phyloP scores from a whole-genome alignment of 2,329 filamentous ascomycete species.

The Calonectria hongkongensis region DNA sequence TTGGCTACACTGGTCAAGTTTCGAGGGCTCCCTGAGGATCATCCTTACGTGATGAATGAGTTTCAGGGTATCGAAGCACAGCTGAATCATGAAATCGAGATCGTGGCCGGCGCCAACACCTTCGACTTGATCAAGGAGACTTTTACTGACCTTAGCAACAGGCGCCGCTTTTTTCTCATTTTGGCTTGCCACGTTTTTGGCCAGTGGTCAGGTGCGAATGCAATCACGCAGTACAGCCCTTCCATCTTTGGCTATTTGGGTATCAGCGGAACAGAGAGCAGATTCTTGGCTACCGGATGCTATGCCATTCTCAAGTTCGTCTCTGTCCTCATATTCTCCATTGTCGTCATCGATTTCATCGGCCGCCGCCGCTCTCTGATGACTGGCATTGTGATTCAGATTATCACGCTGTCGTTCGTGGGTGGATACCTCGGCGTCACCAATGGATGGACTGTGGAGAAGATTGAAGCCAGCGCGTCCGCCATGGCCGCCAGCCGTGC shows the following conservation, averaged over 20 bases:
- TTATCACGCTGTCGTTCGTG: conserved; percentile 55
- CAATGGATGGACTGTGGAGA: conserved; percentile 47
- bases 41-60: conserved; percentile 54
- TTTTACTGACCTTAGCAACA: conserved; percentile 51
- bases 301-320: conserved; percentile 57
- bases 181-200: conserved; percentile 55
- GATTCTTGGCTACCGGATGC: conserved; percentile 53
- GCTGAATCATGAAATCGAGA: conserved; percentile 59
- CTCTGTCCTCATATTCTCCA: conserved; percentile 52
- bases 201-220: conserved; percentile 56
- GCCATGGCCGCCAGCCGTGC: conserved; percentile 59
- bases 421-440: conserved; percentile 57
- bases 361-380: conserved; percentile 58
- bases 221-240: conserved; percentile 57
- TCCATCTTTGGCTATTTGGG: conserved; percentile 57
- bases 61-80: conserved; percentile 56
- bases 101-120: conserved; percentile 55
- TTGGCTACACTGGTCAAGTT: conserved; percentile 48
- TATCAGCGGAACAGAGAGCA: conserved; percentile 48
- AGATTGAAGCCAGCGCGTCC: conserved; percentile 43
- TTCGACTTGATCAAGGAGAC: conserved; percentile 60
- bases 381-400: conserved; percentile 58
- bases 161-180: conserved; percentile 57
- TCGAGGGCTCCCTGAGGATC: conserved; percentile 52
- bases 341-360: conserved; percentile 58